These are phyloP conservation scores for Pichia thaimueangensis DNA, from an alignment of 805 yeast genomes.

Conservation along the genomic window DNA sequence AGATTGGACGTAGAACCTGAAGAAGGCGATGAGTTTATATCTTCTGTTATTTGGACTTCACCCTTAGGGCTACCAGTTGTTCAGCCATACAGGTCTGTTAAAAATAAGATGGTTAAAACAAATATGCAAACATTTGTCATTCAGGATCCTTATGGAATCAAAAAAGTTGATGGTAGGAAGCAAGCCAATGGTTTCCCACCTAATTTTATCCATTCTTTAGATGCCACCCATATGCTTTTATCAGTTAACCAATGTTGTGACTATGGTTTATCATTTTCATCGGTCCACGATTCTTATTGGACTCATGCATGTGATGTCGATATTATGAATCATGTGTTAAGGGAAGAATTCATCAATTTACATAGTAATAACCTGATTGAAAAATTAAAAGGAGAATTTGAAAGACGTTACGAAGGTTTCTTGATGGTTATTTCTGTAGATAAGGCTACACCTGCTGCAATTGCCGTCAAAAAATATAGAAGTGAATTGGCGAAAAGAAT, in stretches of 20 bases:
- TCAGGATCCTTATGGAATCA: constrained; percentile 78
- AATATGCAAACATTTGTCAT: constrained; percentile 83
- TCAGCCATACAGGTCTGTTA: constrained; percentile 82
- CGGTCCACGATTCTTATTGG: constrained; percentile 98
- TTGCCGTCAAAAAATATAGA: constrained; percentile 43
- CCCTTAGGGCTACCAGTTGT: constrained; percentile 94
- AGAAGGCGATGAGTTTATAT: constrained; percentile 58
- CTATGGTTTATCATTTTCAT: constrained; percentile 66
- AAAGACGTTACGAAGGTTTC: constrained; percentile 67
- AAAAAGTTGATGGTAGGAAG: constrained; percentile 79
- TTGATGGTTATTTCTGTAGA: constrained; percentile 56
- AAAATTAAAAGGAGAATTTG: constrained; percentile 71
- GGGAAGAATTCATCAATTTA: constrained; percentile 73
- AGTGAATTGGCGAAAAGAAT: constrained; percentile 40
- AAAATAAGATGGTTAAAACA: constrained; percentile 64
- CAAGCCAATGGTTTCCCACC: constrained; percentile 95
- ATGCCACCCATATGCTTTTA: constrained; percentile 94
- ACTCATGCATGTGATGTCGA: constrained; percentile 87
- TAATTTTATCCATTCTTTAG: constrained; percentile 88
- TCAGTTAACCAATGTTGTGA: constrained; percentile 76
- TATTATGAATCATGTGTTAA: constrained; percentile 57
- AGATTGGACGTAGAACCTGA: constrained; percentile 55
- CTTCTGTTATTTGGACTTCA: constrained; percentile 96
- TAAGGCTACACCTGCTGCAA: constrained; percentile 43
- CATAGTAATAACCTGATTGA: constrained; percentile 71